Evolutionary conservation across 179 eudicot genomes (phyloP).

Genomic region (Patellifolia procumbens): DNA sequence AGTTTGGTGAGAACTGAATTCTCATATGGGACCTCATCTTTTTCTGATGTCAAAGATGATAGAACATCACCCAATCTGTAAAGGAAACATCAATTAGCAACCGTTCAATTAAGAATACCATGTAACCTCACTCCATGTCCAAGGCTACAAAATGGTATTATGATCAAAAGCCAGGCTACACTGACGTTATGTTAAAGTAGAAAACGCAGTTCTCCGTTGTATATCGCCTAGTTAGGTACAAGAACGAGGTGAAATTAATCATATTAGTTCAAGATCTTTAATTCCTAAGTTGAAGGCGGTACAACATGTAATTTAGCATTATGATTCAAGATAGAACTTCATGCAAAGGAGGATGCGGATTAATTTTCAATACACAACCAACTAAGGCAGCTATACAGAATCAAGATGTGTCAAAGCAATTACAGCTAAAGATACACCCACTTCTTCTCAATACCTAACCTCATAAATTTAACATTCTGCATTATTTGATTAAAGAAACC

Average conservation of each 20-base stretch:
- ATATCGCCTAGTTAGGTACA: not conserved
- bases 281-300: not conserved
- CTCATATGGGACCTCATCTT: slow-evolving; percentile 70
- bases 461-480: not conserved
- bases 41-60: slow-evolving; percentile 74
- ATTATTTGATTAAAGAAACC: slow-evolving; percentile 2
- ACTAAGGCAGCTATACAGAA: slow-evolving; percentile 44
- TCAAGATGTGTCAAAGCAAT: not conserved
- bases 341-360: not conserved
- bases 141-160: not conserved
- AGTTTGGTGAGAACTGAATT: slow-evolving; percentile 80
- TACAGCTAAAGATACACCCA: not conserved
- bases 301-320: not conserved
- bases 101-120: not conserved
- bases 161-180: not conserved
- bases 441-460: not conserved
- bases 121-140: not conserved
- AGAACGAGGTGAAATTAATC: not conserved
- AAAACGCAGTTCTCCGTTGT: not conserved
- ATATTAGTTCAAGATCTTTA: not conserved
- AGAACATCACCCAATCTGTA: slow-evolving; percentile 95
- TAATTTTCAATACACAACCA: not conserved
- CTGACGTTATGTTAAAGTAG: not conserved
- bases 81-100: slow-evolving; percentile 24
- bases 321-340: slow-evolving; percentile 18